phyloP scores from a whole-genome alignment of 2,329 filamentous ascomycete genomes.

The Diaporthe vexans region DNA sequence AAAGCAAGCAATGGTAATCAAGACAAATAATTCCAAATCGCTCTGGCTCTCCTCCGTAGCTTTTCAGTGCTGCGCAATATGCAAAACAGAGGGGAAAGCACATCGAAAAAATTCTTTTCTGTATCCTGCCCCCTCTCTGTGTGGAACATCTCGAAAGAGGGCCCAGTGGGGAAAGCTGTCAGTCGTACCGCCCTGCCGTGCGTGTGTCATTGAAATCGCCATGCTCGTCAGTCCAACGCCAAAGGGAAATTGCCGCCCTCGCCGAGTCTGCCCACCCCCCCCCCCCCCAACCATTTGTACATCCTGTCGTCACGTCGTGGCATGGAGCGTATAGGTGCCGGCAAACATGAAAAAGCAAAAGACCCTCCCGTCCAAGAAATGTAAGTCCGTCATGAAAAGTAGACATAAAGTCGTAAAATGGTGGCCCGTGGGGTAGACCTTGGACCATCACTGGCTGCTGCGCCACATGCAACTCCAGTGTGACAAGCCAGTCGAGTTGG shows the following conservation, averaged over 20 bases:
- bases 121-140: conserved; percentile 33
- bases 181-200: not conserved
- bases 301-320: conserved; percentile 29
- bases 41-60: not conserved
- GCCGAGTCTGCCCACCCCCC: not conserved
- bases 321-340: not conserved
- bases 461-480: not conserved
- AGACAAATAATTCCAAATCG: conserved; percentile 7
- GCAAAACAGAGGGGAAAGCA: conserved; percentile 15
- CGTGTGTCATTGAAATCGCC: conserved; percentile 19
- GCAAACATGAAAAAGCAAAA: not conserved
- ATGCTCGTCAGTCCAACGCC: conserved; percentile 23
- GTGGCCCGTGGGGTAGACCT: too few species aligned
- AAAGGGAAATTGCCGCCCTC: not conserved
- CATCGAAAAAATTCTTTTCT: conserved; percentile 29
- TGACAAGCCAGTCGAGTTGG: not conserved
- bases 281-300: not conserved
- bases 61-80: conserved; percentile 20
- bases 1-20: not conserved
- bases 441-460: not conserved
- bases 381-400: conserved; percentile 33
- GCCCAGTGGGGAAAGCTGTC: not conserved
- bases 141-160: conserved; percentile 2
- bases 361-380: not conserved
- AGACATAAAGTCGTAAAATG: conserved; percentile 10